phyloP scores from a whole-genome alignment of 192 early-diverging fungal species.

The Coemansia biformis region DNA sequence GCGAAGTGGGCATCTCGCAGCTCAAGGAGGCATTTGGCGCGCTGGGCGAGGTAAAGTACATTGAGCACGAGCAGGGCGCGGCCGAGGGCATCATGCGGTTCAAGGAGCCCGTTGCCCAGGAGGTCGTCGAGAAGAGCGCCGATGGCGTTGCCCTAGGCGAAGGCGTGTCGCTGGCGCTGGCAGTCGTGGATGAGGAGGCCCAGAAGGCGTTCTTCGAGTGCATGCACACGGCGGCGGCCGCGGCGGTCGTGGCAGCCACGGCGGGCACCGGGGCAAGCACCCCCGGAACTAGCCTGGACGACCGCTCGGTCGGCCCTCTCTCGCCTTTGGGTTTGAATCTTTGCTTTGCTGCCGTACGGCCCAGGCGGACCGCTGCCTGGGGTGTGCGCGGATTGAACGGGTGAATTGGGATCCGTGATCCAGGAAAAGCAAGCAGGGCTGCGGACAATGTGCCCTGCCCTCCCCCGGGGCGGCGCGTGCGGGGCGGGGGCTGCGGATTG shows the following conservation, averaged over 20 bases:
- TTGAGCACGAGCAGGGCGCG: slow-evolving; percentile 21
- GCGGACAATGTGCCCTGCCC: too few species aligned
- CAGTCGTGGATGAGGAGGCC: slow-evolving; percentile 16
- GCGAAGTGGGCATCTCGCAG: slow-evolving; percentile 12
- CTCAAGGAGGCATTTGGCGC: slow-evolving; percentile 28
- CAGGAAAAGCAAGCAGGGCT: too few species aligned
- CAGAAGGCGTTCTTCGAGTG: slow-evolving; percentile 39
- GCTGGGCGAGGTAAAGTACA: slow-evolving; percentile 21
- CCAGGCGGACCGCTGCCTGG: too few species aligned
- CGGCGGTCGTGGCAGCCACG: neutral
- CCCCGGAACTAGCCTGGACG: slow-evolving; percentile 7
- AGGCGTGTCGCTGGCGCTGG: slow-evolving; percentile 10
- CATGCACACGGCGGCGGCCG: slow-evolving; percentile 11
- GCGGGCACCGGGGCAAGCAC: slow-evolving; percentile 16
- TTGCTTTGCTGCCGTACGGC: too few species aligned
- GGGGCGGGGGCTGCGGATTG: too few species aligned
- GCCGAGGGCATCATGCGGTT: slow-evolving; percentile 39
- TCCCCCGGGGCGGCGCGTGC: too few species aligned
- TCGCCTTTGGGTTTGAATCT: too few species aligned
- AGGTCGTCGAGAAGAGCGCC: slow-evolving; percentile 21
- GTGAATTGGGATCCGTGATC: too few species aligned
- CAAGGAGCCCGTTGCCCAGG: slow-evolving; percentile 20
- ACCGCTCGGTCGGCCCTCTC: too few species aligned
- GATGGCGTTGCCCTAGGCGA: slow-evolving; percentile 30
- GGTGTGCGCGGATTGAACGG: too few species aligned